phyloP scores from a whole-genome alignment of 805 yeast genomes.

The Metschnikowia noctiluminum region DNA sequence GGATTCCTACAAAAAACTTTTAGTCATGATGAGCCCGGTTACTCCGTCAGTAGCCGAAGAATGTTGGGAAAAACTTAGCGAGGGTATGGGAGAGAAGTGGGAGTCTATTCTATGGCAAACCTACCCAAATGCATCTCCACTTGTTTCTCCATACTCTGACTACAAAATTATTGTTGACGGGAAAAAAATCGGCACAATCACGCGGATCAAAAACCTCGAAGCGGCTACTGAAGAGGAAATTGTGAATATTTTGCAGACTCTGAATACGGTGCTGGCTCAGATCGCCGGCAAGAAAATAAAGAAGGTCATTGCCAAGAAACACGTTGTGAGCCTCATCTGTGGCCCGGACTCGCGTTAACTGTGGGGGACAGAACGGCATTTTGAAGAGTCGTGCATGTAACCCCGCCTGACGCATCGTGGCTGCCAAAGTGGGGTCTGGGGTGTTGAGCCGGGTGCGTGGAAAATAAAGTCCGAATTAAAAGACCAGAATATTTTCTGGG shows the following conservation, averaged over 20 bases:
- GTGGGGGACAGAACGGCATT: constrained; percentile 8
- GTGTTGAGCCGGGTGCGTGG: constrained; percentile 1
- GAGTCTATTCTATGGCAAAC: constrained; percentile 49
- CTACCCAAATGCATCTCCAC: constrained; percentile 61
- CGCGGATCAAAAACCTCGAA: constrained; percentile 38
- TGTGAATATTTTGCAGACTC: constrained; percentile 44
- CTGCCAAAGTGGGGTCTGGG: not conserved
- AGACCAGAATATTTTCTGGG: not conserved
- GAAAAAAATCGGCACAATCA: constrained; percentile 51
- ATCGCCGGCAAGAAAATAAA: constrained; percentile 41
- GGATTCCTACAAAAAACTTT: constrained; percentile 49
- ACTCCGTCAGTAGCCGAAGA: constrained; percentile 84
- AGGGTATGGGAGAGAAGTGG: constrained; percentile 29
- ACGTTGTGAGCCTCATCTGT: constrained; percentile 41
- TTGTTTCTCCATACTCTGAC: constrained; percentile 36
- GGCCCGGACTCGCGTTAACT: constrained; percentile 9
- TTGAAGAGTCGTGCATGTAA: constrained; percentile 1
- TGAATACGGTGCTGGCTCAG: constrained; percentile 29
- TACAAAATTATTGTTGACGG: constrained; percentile 75
- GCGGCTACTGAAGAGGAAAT: constrained; percentile 33
- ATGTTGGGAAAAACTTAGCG: constrained; percentile 51
- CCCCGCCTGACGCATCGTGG: not conserved
- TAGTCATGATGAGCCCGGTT: constrained; percentile 72
- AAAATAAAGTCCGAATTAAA: constrained; percentile 5
- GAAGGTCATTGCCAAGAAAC: constrained; percentile 54